These are phyloP conservation scores for Trypanosoma mega DNA, from an alignment of 208 protist species.

Conservation along the genomic window DNA sequence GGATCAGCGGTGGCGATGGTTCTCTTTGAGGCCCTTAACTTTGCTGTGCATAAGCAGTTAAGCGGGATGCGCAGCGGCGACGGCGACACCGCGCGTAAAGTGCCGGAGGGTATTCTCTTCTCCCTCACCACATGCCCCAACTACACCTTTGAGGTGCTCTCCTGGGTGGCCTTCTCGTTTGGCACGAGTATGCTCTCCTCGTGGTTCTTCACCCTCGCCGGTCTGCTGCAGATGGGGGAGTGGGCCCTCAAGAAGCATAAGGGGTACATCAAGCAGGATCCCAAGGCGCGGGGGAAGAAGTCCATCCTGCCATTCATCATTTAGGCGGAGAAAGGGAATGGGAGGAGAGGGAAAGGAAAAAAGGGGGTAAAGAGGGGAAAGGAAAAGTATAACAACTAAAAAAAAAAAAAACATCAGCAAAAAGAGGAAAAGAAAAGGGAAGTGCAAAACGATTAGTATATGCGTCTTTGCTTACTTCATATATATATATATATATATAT, in stretches of 20 bases:
- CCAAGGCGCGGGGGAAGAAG: constrained; percentile 67
- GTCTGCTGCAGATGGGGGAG: constrained; percentile 81
- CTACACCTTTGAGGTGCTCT: constrained; percentile 95
- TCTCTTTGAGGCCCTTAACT: constrained; percentile 90
- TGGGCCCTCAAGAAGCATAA: constrained; percentile 90
- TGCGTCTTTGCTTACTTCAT: too few species aligned
- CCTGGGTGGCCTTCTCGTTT: constrained; percentile 91
- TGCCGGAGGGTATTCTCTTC: constrained; percentile 88
- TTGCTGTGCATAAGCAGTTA: constrained; percentile 88
- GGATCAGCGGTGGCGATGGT: constrained; percentile 51
- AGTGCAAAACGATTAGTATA: too few species aligned
- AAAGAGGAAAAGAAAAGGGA: too few species aligned
- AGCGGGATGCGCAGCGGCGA: constrained; percentile 81
- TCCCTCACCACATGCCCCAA: constrained; percentile 93
- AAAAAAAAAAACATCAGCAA: neutral
- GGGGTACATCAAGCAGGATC: constrained; percentile 80
- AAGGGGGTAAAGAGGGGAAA: neutral
- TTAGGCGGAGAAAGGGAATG: constrained; percentile 34
- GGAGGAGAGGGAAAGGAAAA: constrained; percentile 8
- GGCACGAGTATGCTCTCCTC: constrained; percentile 81
- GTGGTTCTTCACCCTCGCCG: constrained; percentile 80
- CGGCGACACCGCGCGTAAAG: constrained; percentile 64
- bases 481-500: constrained; percentile 2
- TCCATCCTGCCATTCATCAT: constrained; percentile 86
- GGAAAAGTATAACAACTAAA: neutral